phyloP scores from a whole-genome alignment of 1,284 basidiomycete species.

The Uromyces viciae-fabae region DNA sequence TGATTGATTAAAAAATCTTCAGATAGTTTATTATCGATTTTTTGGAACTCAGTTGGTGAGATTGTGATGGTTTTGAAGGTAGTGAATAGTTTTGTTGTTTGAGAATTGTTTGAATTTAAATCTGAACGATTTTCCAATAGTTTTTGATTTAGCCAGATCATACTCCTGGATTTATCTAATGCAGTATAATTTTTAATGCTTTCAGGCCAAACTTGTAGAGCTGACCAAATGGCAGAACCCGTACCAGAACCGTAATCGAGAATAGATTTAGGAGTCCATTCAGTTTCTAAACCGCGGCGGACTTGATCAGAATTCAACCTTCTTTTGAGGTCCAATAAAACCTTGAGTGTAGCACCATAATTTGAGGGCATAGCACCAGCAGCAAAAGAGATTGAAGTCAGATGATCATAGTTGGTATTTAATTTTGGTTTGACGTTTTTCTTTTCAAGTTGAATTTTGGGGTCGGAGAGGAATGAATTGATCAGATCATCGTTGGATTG shows the following conservation, averaged over 20 bases:
- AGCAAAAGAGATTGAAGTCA: conserved; percentile 29
- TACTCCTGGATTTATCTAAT: conserved; percentile 38
- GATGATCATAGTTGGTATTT: conserved; percentile 28
- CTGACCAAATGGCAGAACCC: conserved; percentile 32
- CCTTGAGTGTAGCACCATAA: conserved; percentile 27
- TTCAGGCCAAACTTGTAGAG: conserved; percentile 36
- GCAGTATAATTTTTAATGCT: conserved; percentile 14
- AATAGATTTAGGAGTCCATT: conserved; percentile 3
- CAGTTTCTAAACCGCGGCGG: neutral
- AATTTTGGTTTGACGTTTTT: conserved; percentile 35
- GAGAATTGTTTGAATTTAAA: neutral
- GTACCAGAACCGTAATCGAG: conserved; percentile 42
- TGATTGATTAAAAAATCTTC: conserved; percentile 1
- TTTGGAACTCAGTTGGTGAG: conserved; percentile 6
- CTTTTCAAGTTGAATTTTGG: neutral
- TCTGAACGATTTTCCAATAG: conserved; percentile 8
- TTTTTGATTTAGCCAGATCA: conserved; percentile 35
- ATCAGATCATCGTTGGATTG: neutral
- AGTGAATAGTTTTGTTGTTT: neutral
- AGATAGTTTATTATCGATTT: neutral
- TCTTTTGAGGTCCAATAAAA: conserved; percentile 12
- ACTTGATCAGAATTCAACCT: neutral
- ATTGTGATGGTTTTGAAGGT: conserved; percentile 30
- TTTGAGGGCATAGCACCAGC: conserved; percentile 41
- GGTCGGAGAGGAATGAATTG: neutral